Percentiles rank a stretch among this genome's conserved stretches.
Conservation (phyloP, 768 basidiomycete genomes). For the Leucosporidium creatinivorum region DNA sequence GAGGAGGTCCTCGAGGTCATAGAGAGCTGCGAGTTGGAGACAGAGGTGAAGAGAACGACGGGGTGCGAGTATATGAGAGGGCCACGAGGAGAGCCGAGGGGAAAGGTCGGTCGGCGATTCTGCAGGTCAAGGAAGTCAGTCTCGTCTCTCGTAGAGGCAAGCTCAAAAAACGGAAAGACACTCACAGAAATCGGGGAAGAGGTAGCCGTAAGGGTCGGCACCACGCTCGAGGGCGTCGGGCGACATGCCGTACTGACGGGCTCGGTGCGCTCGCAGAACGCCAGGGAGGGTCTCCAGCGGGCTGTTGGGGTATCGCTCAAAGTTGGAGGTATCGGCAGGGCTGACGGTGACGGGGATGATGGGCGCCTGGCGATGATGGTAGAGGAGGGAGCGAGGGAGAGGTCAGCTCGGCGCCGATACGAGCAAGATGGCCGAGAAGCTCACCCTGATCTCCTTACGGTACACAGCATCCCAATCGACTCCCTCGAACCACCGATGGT, state of each 20-base stretch:
- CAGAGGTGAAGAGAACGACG: too few species aligned
- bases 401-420: neutral
- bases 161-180: too few species aligned
- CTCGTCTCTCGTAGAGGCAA: too few species aligned
- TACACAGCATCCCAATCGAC: conserved; percentile 78
- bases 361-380: conserved; percentile 55
- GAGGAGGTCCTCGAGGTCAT: too few species aligned
- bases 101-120: too few species aligned
- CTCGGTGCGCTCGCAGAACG: conserved; percentile 27
- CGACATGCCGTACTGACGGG: conserved; percentile 22
- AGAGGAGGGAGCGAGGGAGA: neutral
- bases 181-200: neutral
- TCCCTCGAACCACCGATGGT: conserved; percentile 75
- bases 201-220: conserved; percentile 23
- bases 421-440: conserved; percentile 35
- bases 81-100: too few species aligned
- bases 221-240: conserved; percentile 10
- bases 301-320: conserved; percentile 33
- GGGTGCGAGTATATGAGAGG: too few species aligned
- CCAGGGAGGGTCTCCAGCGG: conserved; percentile 30
- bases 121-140: too few species aligned
- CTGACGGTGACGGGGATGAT: conserved; percentile 56
- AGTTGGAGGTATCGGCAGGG: conserved; percentile 34
- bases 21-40: too few species aligned
- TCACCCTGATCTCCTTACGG: conserved; percentile 73